Base-by-base conservation (phyloP, 2,329 filamentous ascomycete species). In the Botrytis paeoniae region DNA sequence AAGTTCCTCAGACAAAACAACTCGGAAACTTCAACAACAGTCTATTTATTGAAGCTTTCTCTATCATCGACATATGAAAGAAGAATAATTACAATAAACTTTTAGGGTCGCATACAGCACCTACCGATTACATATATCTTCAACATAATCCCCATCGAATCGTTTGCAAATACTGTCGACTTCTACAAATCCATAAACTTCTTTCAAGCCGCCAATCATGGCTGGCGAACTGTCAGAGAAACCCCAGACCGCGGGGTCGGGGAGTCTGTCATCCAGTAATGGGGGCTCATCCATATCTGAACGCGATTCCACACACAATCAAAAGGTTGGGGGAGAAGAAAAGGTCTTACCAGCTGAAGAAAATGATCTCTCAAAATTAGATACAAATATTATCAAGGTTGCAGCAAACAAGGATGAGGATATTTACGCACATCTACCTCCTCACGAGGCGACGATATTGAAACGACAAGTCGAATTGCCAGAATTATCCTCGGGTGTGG, bases 381-480 rank as follows among this genome's bases (percentile, higher is more conserved):
- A 81, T 61, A 80, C 80, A 7, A 77, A 78, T 54, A 74, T 78
- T 29, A 77, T 82, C 62, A 79, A 82, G 64, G 79, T 82, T 63
- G 64, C 74, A 14, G 74, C 77, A 61, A 48, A 25, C 8, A 78
- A 78, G 43, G 79, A 84, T 5, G 84, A 87, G 70, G 87, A 89
- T 78, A 83, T 87, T 5, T 90, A 89, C 79, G 83, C 84, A 39
- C 88, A 93, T 80, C 84, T 95, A 5, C 88, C 91, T 2, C 82
- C 87, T 14, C 80, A 91, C 73, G 91, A 95, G 82, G 89, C 87
- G 70, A 84, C 86, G 32, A 87, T 95, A 71, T 83, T 96, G 74
- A 89, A 87, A 80, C 85, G 84, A 73, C 93, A 96, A 82, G 85
- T 94, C 75, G 83, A 89, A 68, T 89, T 89, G 0, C 90, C 90